Evolutionary conservation across 495 filamentous ascomycete species (phyloP), one percentile per base, ranked within the genome.

Genomic region (Penicillium taxi): DNA sequence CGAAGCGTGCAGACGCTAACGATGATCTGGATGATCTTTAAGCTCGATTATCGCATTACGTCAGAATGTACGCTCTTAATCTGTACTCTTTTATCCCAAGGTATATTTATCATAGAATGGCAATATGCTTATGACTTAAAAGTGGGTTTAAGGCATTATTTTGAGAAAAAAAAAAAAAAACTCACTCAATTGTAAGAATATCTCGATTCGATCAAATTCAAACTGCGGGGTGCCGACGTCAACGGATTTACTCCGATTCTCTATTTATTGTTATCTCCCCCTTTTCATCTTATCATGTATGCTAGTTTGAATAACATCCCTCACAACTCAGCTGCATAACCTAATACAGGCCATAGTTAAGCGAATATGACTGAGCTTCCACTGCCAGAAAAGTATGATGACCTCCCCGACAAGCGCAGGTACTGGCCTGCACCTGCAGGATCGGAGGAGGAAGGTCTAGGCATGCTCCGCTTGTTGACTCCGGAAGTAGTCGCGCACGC

Each of bases 401-500:
- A 73, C 27, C 63, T 74, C 9, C 67, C 69, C 1, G 58, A 74
- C 47, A 68, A 66, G 36, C 61, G 58, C 22, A 57, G 62, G 20
- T 70, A 64, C 45, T 74, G 69, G 69, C 62, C 69, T 13, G 69
- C 55, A 0, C 26, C 50, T 1, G 50, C 69, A 8, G 66, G 64
- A 0, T 67, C 67, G 2, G 41, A 53, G 8, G 66, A 71, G 19
- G 72, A 75, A 45, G 70, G 72, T 9, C 58, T 73, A n/a, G 71
- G 71, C n/a, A 69, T 70, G 58, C 50, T 72, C 5, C 65, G 61
- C 11, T 48, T 72, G n/a, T 54, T 73, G 2, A 72, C 69, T 1
- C 63, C 67, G 4, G 66, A 68, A 2, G 35, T 69, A n/a, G 66
- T 73, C 1, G 66, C 66, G 13, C 47, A 55, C 11, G 69, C 69